phyloP scores from a whole-genome alignment of 2,329 filamentous ascomycete species.

The Penicillium crustosum region DNA sequence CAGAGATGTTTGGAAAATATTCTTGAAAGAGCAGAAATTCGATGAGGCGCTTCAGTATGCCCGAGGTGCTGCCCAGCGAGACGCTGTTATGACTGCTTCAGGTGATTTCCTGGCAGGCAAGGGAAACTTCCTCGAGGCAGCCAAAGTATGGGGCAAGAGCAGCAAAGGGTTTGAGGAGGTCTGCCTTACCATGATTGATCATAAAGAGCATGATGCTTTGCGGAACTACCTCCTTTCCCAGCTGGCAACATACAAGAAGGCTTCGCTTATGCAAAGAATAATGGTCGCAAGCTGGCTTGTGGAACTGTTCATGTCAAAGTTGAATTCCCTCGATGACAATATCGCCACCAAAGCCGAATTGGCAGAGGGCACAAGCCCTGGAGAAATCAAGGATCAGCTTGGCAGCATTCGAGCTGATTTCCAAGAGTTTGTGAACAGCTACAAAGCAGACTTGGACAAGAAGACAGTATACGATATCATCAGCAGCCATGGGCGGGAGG shows the following conservation, averaged over 20 bases:
- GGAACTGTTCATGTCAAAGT: constrained; percentile 95
- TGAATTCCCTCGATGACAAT: constrained; percentile 91
- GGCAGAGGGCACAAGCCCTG: constrained; percentile 67
- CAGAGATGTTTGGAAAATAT: constrained; percentile 90
- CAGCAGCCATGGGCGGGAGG: constrained; percentile 89
- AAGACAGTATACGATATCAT: constrained; percentile 96
- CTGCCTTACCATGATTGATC: constrained; percentile 84
- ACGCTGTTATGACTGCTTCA: constrained; percentile 86
- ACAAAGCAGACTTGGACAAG: constrained; percentile 83
- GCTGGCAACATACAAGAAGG: constrained; percentile 76
- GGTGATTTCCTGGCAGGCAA: constrained; percentile 84
- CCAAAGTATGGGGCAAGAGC: constrained; percentile 87
- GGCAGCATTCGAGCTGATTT: constrained; percentile 72
- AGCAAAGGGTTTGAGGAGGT: constrained; percentile 98
- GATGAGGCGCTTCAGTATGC: constrained; percentile 85
- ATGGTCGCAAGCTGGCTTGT: constrained; percentile 96
- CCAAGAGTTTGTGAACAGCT: constrained; percentile 79
- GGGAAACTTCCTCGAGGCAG: constrained; percentile 80
- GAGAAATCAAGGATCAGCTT: constrained; percentile 68
- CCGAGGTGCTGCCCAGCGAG: constrained; percentile 75
- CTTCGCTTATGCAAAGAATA: constrained; percentile 83
- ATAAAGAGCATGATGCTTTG: constrained; percentile 83
- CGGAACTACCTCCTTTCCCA: constrained; percentile 87
- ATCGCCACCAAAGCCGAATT: constrained; percentile 86
- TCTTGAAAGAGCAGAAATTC: constrained; percentile 83